Conservation (phyloP, 2,329 filamentous ascomycete genomes). For the Ophiostoma perfectum region DNA sequence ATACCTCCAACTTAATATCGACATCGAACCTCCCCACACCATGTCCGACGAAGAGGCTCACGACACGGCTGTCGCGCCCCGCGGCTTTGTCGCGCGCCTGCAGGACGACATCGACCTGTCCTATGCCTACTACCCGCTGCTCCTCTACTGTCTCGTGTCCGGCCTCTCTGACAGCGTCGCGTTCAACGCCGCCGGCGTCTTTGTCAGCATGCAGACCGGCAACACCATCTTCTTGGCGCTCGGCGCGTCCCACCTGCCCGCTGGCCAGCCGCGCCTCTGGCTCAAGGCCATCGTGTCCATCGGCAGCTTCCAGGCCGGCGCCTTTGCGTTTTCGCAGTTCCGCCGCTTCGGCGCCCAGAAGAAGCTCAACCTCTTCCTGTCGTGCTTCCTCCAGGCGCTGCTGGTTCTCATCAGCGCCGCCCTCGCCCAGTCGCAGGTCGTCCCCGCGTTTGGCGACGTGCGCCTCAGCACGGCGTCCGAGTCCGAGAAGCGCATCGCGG, state of each 20-base stretch:
- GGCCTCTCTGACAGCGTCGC: constrained; percentile 71
- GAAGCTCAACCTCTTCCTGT: constrained; percentile 59
- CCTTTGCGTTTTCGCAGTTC: constrained; percentile 63
- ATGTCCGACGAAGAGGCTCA: constrained; percentile 16
- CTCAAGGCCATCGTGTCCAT: constrained; percentile 69
- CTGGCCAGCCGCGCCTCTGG: constrained; percentile 53
- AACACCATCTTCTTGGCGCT: constrained; percentile 77
- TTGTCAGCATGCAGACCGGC: constrained; percentile 79
- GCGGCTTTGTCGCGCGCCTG: constrained; percentile 1
- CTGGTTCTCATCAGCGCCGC: constrained; percentile 49
- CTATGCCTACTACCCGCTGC: constrained; percentile 58
- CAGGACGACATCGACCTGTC: constrained; percentile 24
- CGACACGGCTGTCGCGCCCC: background rate
- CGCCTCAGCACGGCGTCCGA: constrained; percentile 26
- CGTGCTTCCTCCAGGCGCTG: constrained; percentile 49
- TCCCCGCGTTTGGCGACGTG: constrained; percentile 38
- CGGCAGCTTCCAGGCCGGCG: constrained; percentile 64
- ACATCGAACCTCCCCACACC: background rate
- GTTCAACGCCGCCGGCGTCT: constrained; percentile 71
- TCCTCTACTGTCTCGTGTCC: constrained; percentile 71
- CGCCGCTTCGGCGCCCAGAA: constrained; percentile 51
- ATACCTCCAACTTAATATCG: background rate
- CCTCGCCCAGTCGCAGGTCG: constrained; percentile 44
- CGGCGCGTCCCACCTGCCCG: constrained; percentile 51
- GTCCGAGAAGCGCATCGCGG: constrained; percentile 38